Conservation (phyloP, 305 asterid species). For the Fraxinus ornus region DNA sequence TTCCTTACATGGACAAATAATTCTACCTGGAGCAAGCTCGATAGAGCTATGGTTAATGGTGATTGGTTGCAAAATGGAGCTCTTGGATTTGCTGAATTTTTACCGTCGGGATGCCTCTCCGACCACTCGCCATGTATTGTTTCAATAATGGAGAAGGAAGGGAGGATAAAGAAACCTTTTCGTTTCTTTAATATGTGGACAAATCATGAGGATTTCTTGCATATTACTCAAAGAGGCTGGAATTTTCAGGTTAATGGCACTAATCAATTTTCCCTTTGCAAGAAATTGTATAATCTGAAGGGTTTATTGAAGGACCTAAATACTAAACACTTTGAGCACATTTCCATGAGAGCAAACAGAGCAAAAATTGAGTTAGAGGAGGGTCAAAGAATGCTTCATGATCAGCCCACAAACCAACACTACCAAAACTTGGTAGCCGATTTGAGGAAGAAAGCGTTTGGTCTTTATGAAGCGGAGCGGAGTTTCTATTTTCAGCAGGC, state of each 20-base stretch:
- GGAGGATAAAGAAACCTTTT: accelerated
- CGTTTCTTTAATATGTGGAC: background rate
- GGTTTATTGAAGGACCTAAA: accelerated
- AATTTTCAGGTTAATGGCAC: accelerated
- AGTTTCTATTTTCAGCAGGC: too few species aligned
- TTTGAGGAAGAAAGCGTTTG: too few species aligned
- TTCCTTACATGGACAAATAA: background rate
- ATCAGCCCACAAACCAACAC: too few species aligned
- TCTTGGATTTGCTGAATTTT: background rate
- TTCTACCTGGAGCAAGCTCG: background rate
- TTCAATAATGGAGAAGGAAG: background rate
- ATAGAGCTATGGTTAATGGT: background rate
- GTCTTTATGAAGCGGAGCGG: too few species aligned
- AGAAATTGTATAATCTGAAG: too few species aligned
- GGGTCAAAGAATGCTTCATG: too few species aligned
- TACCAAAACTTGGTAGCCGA: too few species aligned
- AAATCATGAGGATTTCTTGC: background rate
- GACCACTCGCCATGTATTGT: background rate
- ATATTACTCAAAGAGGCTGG: background rate
- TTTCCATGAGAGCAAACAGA: too few species aligned
- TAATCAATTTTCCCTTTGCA: background rate
- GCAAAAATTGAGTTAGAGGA: too few species aligned
- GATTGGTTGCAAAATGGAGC: background rate
- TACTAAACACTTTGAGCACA: too few species aligned
- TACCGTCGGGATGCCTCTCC: background rate